Conservation (phyloP, 345 rosid genomes). For the Heritiera littoralis region DNA sequence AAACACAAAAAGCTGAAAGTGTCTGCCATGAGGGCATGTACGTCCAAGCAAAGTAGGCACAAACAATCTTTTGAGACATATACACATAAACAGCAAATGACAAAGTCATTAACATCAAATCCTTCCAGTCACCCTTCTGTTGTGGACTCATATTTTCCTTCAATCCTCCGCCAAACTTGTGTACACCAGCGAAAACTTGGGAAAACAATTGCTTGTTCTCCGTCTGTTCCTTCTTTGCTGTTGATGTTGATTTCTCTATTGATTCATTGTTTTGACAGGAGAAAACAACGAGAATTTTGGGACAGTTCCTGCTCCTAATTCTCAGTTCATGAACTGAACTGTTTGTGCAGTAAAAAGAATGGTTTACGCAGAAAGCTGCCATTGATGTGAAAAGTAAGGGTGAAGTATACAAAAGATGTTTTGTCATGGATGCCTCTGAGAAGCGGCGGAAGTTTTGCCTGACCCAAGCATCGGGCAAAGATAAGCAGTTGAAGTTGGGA, state of each 20-base stretch:
- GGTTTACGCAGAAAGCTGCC: slow-evolving; percentile 42
- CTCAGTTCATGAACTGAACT: slow-evolving; percentile 21
- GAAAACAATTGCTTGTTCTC: slow-evolving; percentile 10
- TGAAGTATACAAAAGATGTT: neutral
- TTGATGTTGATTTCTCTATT: slow-evolving; percentile 17
- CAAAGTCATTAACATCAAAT: slow-evolving; percentile 70
- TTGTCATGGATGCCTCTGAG: slow-evolving; percentile 5
- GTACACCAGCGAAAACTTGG: slow-evolving; percentile 22
- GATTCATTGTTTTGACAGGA: slow-evolving; percentile 36
- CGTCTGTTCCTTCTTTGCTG: slow-evolving; percentile 35
- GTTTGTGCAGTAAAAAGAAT: slow-evolving; percentile 17
- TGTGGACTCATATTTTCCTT: slow-evolving; percentile 50
- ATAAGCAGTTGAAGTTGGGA: neutral
- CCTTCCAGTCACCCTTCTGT: slow-evolving; percentile 81
- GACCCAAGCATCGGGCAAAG: neutral
- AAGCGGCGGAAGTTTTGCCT: neutral
- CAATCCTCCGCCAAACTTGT: slow-evolving; percentile 36
- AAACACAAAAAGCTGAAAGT: neutral
- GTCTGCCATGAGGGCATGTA: slow-evolving; percentile 68
- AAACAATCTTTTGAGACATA: slow-evolving; percentile 73
- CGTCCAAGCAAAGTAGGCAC: slow-evolving; percentile 74
- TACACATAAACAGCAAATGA: slow-evolving; percentile 86
- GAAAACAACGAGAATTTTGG: slow-evolving; percentile 10
- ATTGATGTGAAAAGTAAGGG: slow-evolving; percentile 23
- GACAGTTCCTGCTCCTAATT: slow-evolving; percentile 18